These are phyloP conservation scores for Actinomucor elegans DNA, from an alignment of 371 early-diverging fungal species.

Conservation along the genomic window DNA sequence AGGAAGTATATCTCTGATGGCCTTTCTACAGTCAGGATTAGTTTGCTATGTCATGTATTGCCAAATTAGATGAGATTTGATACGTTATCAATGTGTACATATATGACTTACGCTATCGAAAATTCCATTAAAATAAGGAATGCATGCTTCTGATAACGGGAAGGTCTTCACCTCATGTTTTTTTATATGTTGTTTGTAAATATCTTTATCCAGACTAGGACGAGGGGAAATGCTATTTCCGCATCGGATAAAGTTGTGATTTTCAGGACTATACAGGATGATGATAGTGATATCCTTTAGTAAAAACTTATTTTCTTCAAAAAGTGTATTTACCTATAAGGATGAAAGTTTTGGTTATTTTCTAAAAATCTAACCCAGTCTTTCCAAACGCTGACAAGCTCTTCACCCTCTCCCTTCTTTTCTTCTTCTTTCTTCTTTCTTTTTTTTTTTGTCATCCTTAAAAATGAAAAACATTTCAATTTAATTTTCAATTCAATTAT, in stretches of 20 bases:
- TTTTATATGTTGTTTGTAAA: constrained; percentile 5
- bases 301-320: constrained; percentile 7
- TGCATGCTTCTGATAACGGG: not conserved
- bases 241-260: constrained; percentile 12
- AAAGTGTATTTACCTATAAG: constrained; percentile 12
- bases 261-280: constrained; percentile 10
- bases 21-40: constrained; percentile 13
- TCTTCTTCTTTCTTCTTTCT: not conserved
- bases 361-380: constrained; percentile 6
- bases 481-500: not conserved
- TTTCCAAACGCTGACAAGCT: constrained; percentile 1
- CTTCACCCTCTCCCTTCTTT: not conserved
- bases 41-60: constrained; percentile 12
- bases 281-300: constrained; percentile 1
- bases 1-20: constrained; percentile 11
- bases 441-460: constrained; percentile 6
- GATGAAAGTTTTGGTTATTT: constrained; percentile 9
- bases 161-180: not conserved
- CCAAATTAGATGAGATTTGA: constrained; percentile 8
- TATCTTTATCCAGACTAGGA: constrained; percentile 10
- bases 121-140: constrained; percentile 9
- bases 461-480: not conserved
- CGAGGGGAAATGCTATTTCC: constrained; percentile 5
- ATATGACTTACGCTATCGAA: constrained; percentile 13
- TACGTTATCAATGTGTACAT: constrained; percentile 9